Evolutionary conservation across 1,139 yeast species (phyloP).

Genomic region (Geotrichum cucujoidarum): DNA sequence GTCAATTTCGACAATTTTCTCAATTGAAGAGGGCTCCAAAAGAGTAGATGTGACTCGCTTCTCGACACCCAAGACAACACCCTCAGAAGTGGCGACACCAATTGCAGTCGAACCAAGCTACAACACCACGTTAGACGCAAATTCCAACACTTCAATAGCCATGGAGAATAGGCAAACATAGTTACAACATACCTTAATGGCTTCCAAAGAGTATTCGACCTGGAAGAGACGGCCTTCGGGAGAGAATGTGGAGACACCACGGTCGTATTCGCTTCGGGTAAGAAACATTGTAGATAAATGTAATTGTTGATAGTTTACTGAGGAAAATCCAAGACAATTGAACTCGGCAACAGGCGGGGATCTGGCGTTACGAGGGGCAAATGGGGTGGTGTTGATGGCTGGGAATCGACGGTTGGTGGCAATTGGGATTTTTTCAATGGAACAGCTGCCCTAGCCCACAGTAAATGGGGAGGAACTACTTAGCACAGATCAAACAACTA

Average conservation of each 20-base stretch:
- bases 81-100: constrained; percentile 95
- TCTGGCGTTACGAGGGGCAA: not conserved
- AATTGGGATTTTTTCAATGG: constrained; percentile 5
- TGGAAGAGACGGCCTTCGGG: constrained; percentile 98
- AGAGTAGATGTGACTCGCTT: constrained; percentile 92
- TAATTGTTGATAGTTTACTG: not conserved
- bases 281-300: constrained; percentile 62
- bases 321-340: not conserved
- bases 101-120: constrained; percentile 90
- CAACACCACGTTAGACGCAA: not conserved
- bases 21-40: constrained; percentile 88
- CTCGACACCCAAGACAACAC: constrained; percentile 94
- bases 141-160: not conserved
- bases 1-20: constrained; percentile 93
- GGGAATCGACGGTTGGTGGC: constrained; percentile 7
- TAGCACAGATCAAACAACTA: no score
- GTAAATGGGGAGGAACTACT: no score
- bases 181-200: constrained; percentile 60
- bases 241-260: constrained; percentile 97
- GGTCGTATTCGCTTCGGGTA: constrained; percentile 97
- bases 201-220: constrained; percentile 96
- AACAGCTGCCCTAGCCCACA: not conserved
- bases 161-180: not conserved
- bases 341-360: not conserved
- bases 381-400: not conserved